phyloP scores from a whole-genome alignment of 345 rosid species.

The Firmiana major region DNA sequence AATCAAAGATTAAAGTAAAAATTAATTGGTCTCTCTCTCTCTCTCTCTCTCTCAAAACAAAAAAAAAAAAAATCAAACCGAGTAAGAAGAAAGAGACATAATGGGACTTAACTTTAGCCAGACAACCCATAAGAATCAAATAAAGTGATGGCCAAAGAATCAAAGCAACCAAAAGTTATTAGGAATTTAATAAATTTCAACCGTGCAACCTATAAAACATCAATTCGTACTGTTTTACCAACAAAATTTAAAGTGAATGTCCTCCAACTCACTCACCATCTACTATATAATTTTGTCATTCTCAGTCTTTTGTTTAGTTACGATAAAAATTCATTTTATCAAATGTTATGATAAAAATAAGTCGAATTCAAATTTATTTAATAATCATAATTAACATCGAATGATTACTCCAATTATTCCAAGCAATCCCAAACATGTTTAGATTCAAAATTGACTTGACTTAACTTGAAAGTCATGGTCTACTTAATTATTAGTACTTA shows the following conservation, averaged over 20 bases:
- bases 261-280: background rate
- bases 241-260: background rate
- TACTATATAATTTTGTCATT: background rate
- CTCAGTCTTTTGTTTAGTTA: no score
- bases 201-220: conserved; percentile 8
- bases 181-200: conserved; percentile 6
- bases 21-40: background rate
- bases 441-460: no score
- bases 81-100: conserved; percentile 8
- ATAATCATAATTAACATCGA: no score
- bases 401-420: no score
- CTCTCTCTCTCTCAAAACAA: background rate
- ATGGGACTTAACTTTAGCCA: conserved; percentile 13
- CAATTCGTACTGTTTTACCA: no score
- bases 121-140: conserved; percentile 19
- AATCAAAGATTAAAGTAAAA: conserved; percentile 1
- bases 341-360: no score
- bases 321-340: no score
- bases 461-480: no score
- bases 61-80: background rate
- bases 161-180: conserved; percentile 5
- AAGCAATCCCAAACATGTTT: no score
- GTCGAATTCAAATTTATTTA: no score
- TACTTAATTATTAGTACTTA: no score
- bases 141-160: conserved; percentile 12